These are phyloP conservation scores for Durio zibethinus DNA, from an alignment of 345 rosid species.

Conservation along the genomic window DNA sequence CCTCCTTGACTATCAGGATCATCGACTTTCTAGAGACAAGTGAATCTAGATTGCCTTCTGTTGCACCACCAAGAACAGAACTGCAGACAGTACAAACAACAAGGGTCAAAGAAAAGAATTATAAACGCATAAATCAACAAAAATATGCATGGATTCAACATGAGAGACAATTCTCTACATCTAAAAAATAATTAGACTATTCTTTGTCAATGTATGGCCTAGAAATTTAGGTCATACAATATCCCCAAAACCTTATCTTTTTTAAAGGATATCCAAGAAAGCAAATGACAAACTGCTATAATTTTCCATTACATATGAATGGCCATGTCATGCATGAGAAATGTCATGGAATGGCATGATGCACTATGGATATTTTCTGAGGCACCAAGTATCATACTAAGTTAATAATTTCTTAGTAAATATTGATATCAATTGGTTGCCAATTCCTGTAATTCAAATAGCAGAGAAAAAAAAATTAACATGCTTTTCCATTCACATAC, in stretches of 20 bases:
- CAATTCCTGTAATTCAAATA: neutral
- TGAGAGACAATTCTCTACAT: neutral
- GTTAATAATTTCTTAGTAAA: neutral
- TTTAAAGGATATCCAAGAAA: constrained; percentile 6
- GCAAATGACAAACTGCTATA: neutral
- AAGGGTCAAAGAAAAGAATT: constrained; percentile 12
- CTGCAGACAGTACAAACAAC: constrained; percentile 45
- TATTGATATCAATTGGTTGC: neutral
- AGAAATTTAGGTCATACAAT: neutral
- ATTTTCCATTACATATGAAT: neutral
- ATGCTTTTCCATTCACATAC: constrained; percentile 40
- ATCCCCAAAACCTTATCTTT: neutral
- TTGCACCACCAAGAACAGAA: constrained; percentile 72
- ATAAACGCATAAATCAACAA: neutral
- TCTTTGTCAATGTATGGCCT: neutral
- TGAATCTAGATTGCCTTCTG: constrained; percentile 40
- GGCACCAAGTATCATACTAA: neutral
- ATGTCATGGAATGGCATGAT: neutral
- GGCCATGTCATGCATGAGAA: neutral
- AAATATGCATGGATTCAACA: neutral
- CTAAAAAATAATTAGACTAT: neutral
- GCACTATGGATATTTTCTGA: neutral
- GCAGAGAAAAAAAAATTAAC: constrained; percentile 4
- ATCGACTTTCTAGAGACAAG: constrained; percentile 56
- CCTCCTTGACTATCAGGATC: constrained; percentile 43